phyloP scores from a whole-genome alignment of 495 filamentous ascomycete species.

The Aspergillus heteromorphus region DNA sequence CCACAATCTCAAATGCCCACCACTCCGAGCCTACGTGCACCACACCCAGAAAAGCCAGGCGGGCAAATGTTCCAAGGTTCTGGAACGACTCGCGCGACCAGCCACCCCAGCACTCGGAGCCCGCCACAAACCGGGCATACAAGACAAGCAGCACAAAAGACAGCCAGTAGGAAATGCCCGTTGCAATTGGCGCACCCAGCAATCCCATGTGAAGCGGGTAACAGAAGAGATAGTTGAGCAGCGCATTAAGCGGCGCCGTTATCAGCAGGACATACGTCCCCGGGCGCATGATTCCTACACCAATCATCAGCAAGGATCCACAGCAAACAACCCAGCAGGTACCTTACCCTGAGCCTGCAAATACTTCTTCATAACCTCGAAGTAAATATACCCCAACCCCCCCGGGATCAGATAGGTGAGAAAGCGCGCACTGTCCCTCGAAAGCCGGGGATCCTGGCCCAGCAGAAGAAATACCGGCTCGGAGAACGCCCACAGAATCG shows the following conservation, averaged over 20 bases:
- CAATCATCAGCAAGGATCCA: not conserved
- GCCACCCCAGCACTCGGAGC: conserved; percentile 80
- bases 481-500: conserved; percentile 70
- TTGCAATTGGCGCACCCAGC: conserved; percentile 77
- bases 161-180: conserved; percentile 80
- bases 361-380: conserved; percentile 89
- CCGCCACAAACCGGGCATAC: conserved; percentile 68
- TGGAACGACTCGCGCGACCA: conserved; percentile 59
- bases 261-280: conserved; percentile 84
- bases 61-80: conserved; percentile 67
- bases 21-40: conserved; percentile 92
- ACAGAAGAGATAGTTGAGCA: conserved; percentile 76
- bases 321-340: not conserved
- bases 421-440: conserved; percentile 68
- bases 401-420: conserved; percentile 76
- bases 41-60: conserved; percentile 71
- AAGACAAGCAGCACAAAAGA: conserved; percentile 73
- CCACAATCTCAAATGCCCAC: conserved; percentile 98
- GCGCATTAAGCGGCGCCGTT: conserved; percentile 72
- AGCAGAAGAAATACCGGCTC: conserved; percentile 70
- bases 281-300: conserved; percentile 72
- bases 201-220: conserved; percentile 66
- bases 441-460: conserved; percentile 76
- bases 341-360: conserved; percentile 75
- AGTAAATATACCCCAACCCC: conserved; percentile 85